Evolutionary conservation across 2,329 filamentous ascomycete genomes (phyloP), one percentile per base, ranked within the genome.

Genomic region (Didymella pomorum): DNA sequence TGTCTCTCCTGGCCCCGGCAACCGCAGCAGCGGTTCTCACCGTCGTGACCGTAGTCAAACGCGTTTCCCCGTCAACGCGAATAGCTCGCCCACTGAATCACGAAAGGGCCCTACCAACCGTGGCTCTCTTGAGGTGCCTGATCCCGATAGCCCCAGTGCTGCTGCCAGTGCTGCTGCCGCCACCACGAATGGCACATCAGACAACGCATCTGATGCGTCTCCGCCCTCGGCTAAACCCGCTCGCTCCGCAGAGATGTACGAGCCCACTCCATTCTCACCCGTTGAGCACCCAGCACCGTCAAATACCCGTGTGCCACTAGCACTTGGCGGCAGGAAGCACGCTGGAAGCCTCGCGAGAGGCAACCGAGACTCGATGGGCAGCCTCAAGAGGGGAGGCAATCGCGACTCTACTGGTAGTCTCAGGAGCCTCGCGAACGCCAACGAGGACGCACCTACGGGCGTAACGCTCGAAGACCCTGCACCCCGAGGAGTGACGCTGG

Each of bases 111-210:
- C 81, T 79, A 60, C 86, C 82, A 82, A 84, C 33, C 76, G 86
- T 52, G 81, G 87, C 45, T 95, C 91, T 71, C 84, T 97, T 2
- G 92, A 96, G 69, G 93, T 97, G 2, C 93, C 93, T 3, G 84
- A 80, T 59, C 82, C 84, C 39, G 79, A 81, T 26, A 73, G 80
- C 65, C 73, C 82, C 64, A 68, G 62, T 52, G 41, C 56, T 31
- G 41, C 44, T 7, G 51, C 43, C 2, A 26, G 23, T 11, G 42
- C 42, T 29, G 28, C 49, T 47, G 60, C 64, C 25, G 66, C 58
- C 73, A 79, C 60, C n/a, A 71, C 61, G 69, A 81, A 74, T 55
- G 76, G 71, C 31, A 78, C 77, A 60, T 67, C 78, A 25, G 72
- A 73, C 33, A 51, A 55, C 43, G 47, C 58, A 12, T 53, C 64